Evolutionary conservation across 345 rosid species (phyloP).

Genomic region (Psidium guajava): DNA sequence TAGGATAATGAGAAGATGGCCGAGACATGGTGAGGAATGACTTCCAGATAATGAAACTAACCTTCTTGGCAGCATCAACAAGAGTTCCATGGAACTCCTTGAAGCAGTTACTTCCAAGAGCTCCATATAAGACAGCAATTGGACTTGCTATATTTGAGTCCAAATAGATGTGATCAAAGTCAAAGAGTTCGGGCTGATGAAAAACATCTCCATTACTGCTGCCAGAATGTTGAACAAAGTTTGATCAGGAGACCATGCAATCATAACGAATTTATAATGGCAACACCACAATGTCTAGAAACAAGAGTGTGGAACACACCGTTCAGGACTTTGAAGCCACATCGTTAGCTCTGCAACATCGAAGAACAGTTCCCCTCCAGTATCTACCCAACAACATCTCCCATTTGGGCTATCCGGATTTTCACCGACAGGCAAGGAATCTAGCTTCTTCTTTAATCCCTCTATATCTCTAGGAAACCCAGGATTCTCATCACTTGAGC

Average conservation of each 20-base stretch:
- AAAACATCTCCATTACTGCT: constrained; percentile 44
- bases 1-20: neutral
- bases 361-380: constrained; percentile 66
- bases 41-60: neutral
- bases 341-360: constrained; percentile 48
- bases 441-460: constrained; percentile 14
- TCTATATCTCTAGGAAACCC: constrained; percentile 12
- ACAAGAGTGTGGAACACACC: constrained; percentile 27
- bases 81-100: constrained; percentile 58
- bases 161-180: constrained; percentile 70
- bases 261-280: neutral
- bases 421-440: constrained; percentile 38
- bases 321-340: constrained; percentile 42
- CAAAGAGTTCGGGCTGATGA: constrained; percentile 80
- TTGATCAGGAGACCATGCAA: neutral
- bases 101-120: constrained; percentile 86
- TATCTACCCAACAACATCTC: constrained; percentile 94
- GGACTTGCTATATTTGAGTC: constrained; percentile 52
- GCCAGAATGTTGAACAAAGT: constrained; percentile 1
- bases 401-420: constrained; percentile 44
- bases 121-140: constrained; percentile 76
- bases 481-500: constrained; percentile 7
- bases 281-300: neutral
- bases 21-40: neutral
- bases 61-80: constrained; percentile 72